A percentile compares a stretch with the other conserved stretches of the same genome.
These are phyloP conservation scores for Trichoderma afroharzianum DNA, from an alignment of 2,329 filamentous ascomycete species.

Conservation along the genomic window DNA sequence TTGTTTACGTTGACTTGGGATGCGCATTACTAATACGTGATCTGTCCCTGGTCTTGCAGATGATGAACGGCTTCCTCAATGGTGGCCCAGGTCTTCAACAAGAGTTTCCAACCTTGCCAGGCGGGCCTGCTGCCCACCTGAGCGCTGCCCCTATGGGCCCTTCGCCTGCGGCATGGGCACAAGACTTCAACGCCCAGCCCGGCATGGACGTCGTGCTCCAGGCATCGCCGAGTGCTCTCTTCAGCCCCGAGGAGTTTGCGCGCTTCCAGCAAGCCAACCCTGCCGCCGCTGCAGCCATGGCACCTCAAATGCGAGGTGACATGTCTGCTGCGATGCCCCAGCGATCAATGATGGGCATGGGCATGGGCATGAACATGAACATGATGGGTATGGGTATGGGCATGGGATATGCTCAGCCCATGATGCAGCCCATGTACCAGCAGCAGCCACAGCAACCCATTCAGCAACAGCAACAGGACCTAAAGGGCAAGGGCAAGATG, in stretches of 20 bases:
- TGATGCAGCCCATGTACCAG: constrained; percentile 49
- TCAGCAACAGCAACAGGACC: constrained; percentile 47
- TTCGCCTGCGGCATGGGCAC: constrained; percentile 52
- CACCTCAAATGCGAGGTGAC: constrained; percentile 54
- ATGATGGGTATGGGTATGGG: constrained; percentile 51
- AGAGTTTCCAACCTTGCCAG: constrained; percentile 48
- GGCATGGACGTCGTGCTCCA: constrained; percentile 70
- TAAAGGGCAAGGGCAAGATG: constrained; percentile 84
- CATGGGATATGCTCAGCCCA: constrained; percentile 51
- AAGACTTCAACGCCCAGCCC: constrained; percentile 55
- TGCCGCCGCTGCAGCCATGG: constrained; percentile 49
- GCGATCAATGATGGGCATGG: constrained; percentile 58
- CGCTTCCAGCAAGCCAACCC: constrained; percentile 75
- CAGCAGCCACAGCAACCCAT: constrained; percentile 47
- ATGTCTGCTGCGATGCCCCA: constrained; percentile 47
- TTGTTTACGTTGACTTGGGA: not conserved
- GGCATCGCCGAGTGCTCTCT: constrained; percentile 56
- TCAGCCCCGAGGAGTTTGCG: constrained; percentile 81
- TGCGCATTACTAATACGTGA: constrained; percentile 28
- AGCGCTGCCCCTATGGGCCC: constrained; percentile 42
- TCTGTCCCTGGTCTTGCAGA: constrained; percentile 46
- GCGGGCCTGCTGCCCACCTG: constrained; percentile 45
- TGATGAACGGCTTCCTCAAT: constrained; percentile 92
- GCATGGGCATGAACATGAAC: constrained; percentile 49
- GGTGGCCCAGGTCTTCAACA: constrained; percentile 61